These are phyloP conservation scores for Boletellus ananas DNA, from an alignment of 768 basidiomycete species.

Conservation along the genomic window DNA sequence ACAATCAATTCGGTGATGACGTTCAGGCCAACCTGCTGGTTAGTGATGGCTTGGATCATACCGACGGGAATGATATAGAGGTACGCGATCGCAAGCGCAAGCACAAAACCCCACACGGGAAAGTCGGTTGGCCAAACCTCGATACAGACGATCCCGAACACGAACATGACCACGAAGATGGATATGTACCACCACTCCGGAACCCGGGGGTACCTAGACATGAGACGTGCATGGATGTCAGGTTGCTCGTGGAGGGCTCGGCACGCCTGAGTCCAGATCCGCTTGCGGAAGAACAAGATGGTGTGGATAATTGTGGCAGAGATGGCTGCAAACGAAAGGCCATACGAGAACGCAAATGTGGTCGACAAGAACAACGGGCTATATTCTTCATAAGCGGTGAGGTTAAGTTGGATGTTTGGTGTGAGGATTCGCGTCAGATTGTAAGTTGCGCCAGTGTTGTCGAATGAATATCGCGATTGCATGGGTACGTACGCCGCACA, in stretches of 20 bases:
- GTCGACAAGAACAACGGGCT: conserved; percentile 44
- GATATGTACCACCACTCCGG: conserved; percentile 59
- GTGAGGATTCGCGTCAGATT: conserved; percentile 39
- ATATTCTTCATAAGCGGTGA: conserved; percentile 33
- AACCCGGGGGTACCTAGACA: conserved; percentile 54
- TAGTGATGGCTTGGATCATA: conserved; percentile 61
- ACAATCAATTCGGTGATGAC: conserved; percentile 52
- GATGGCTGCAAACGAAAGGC: conserved; percentile 42
- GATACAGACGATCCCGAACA: conserved; percentile 58
- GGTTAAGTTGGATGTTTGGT: conserved; percentile 28
- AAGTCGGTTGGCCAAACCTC: conserved; percentile 58
- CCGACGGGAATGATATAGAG: conserved; percentile 70
- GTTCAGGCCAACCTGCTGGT: conserved; percentile 66
- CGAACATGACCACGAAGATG: conserved; percentile 47
- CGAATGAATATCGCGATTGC: conserved; percentile 39
- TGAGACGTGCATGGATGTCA: conserved; percentile 59
- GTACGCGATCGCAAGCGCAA: conserved; percentile 41
- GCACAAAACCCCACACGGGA: conserved; percentile 42
- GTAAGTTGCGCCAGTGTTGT: conserved; percentile 40
- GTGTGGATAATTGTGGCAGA: conserved; percentile 39
- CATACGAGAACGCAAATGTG: conserved; percentile 54
- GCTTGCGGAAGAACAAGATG: conserved; percentile 54
- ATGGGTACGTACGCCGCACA: conserved; percentile 38
- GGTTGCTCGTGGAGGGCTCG: conserved; percentile 51
- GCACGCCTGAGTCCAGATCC: conserved; percentile 50